Conservation (phyloP, 768 basidiomycete species). For the Xerocomus spinulosus region DNA sequence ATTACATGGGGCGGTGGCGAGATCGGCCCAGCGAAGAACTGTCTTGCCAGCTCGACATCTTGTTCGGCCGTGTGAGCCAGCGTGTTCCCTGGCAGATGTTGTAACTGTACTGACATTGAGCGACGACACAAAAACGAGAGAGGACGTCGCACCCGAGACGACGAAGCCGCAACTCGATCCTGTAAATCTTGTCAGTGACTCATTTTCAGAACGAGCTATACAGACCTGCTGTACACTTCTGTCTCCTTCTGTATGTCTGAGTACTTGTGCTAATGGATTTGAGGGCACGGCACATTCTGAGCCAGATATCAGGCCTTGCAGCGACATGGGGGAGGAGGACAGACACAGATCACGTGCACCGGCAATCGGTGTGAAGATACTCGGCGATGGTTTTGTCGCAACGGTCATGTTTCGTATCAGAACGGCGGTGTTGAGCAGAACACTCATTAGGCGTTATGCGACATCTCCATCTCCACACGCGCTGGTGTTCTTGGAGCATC, state of each 20-base stretch:
- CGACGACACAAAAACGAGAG: neutral
- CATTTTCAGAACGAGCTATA: neutral
- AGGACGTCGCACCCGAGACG: slow-evolving; percentile 50
- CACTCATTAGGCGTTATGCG: slow-evolving; percentile 44
- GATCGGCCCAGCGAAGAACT: slow-evolving; percentile 62
- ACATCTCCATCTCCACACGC: slow-evolving; percentile 62
- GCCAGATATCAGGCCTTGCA: slow-evolving; percentile 79
- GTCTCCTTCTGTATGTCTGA: slow-evolving; percentile 88
- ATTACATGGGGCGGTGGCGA: slow-evolving; percentile 34
- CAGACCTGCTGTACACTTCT: slow-evolving; percentile 81
- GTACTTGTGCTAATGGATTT: slow-evolving; percentile 84
- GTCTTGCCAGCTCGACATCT: slow-evolving; percentile 70
- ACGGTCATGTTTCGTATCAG: slow-evolving; percentile 21
- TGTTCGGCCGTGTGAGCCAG: slow-evolving; percentile 49
- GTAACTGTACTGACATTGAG: slow-evolving; percentile 46
- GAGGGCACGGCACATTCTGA: slow-evolving; percentile 81
- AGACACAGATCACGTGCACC: slow-evolving; percentile 14
- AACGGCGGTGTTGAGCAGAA: slow-evolving; percentile 28
- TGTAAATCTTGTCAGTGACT: slow-evolving; percentile 23
- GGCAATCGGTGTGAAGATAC: neutral
- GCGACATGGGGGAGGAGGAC: slow-evolving; percentile 46
- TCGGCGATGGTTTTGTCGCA: neutral
- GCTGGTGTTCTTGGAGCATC: slow-evolving; percentile 88
- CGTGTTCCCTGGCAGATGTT: slow-evolving; percentile 65
- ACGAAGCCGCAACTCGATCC: slow-evolving; percentile 75